Percentiles rank a stretch among this genome's conserved stretches.
These are phyloP conservation scores for Lentinus tigrinus DNA, from an alignment of 768 basidiomycete genomes.

Conservation along the genomic window DNA sequence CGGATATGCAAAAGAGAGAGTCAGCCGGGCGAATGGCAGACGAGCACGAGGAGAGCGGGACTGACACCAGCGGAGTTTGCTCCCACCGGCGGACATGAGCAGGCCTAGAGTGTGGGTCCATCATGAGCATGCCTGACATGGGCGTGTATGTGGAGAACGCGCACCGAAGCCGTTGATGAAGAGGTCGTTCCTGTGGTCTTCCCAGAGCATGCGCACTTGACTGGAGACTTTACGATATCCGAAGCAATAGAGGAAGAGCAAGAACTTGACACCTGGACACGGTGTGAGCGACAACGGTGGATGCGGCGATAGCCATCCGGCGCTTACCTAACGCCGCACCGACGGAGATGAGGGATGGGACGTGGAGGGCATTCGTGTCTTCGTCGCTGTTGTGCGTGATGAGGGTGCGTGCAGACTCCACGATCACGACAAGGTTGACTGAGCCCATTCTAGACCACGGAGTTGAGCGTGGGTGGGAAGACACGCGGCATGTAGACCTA, in stretches of 20 bases:
- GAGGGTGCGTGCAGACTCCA: conserved; percentile 79
- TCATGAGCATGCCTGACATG: neutral
- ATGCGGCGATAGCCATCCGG: neutral
- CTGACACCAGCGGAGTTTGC: conserved; percentile 80
- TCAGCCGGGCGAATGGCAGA: neutral
- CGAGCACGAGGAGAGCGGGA: conserved; percentile 18
- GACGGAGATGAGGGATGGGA: conserved; percentile 83
- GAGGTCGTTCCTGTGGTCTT: conserved; percentile 94
- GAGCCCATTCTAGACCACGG: conserved; percentile 68
- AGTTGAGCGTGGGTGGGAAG: neutral
- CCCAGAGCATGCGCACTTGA: conserved; percentile 94
- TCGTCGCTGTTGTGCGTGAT: conserved; percentile 52
- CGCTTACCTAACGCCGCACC: conserved; percentile 72
- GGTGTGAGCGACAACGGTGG: neutral
- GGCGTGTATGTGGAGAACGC: conserved; percentile 7
- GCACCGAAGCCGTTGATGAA: conserved; percentile 78
- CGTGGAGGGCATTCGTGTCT: conserved; percentile 63
- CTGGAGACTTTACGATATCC: conserved; percentile 78
- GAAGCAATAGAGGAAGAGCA: conserved; percentile 86
- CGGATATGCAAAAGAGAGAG: neutral
- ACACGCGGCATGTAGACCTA: conserved; percentile 23
- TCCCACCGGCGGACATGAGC: conserved; percentile 81
- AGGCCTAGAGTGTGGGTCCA: conserved; percentile 45
- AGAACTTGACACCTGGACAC: conserved; percentile 71
- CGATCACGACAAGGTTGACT: conserved; percentile 88